Conservation (phyloP, 352 stramenopile species). For the Phytopythium oedochilum region DNA sequence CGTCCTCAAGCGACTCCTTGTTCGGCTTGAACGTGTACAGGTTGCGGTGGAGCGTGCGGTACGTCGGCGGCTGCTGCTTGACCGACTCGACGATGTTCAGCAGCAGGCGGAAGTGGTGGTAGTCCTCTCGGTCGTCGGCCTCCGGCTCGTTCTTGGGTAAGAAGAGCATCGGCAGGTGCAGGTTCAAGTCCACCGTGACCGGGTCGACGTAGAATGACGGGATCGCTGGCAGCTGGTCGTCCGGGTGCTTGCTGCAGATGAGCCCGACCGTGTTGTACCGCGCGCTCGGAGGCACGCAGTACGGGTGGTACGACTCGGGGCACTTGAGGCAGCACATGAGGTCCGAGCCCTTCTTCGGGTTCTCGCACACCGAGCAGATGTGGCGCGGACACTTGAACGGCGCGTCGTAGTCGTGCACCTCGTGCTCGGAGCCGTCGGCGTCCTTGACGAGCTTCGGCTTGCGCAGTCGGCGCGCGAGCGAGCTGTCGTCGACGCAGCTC, state of each 20-base stretch:
- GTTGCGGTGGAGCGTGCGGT: conserved; percentile 67
- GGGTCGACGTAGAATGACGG: conserved; percentile 69
- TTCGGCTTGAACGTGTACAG: conserved; percentile 86
- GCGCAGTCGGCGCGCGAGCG: conserved; percentile 46
- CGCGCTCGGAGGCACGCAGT: conserved; percentile 89
- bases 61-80: conserved; percentile 68
- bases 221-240: conserved; percentile 74
- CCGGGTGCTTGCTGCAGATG: conserved; percentile 87
- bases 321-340: conserved; percentile 91
- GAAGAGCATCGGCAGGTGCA: conserved; percentile 77
- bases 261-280: conserved; percentile 91
- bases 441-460: conserved; percentile 26
- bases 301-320: conserved; percentile 89
- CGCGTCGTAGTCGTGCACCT: conserved; percentile 65
- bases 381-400: conserved; percentile 88
- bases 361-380: conserved; percentile 78
- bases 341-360: conserved; percentile 65
- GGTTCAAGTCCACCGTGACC: conserved; percentile 71
- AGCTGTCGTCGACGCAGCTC: conserved; percentile 58
- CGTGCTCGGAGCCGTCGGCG: conserved; percentile 24
- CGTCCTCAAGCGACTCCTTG: conserved; percentile 71
- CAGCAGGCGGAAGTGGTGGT: conserved; percentile 78
- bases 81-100: conserved; percentile 67
- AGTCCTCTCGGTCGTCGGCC: conserved; percentile 37
- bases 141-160: conserved; percentile 62